A percentile compares a stretch with the other conserved stretches of the same genome.
Evolutionary conservation across 805 yeast species (phyloP).

Genomic region (Candida vaughaniae): DNA sequence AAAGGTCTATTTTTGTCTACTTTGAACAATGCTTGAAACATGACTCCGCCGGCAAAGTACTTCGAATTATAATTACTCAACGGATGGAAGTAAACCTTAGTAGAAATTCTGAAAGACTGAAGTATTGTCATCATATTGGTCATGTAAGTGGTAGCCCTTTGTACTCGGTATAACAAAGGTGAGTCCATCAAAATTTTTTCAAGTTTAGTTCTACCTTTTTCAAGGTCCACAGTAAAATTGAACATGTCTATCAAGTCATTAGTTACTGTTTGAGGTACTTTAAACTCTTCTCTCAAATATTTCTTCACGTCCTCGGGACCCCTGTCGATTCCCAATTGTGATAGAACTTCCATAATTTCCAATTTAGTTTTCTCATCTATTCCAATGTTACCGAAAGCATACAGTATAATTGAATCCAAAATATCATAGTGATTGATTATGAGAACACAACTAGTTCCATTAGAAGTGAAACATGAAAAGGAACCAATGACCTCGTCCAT

Average conservation of each 20-base stretch:
- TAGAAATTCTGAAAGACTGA: slow-evolving; percentile 57
- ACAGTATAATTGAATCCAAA: slow-evolving; percentile 56
- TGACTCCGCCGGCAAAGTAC: slow-evolving; percentile 76
- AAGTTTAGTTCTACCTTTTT: slow-evolving; percentile 59
- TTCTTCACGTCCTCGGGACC: slow-evolving; percentile 56
- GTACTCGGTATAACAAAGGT: slow-evolving; percentile 59
- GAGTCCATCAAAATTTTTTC: slow-evolving; percentile 73
- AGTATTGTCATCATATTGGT: slow-evolving; percentile 54
- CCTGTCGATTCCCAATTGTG: slow-evolving; percentile 72
- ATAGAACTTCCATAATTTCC: slow-evolving; percentile 67
- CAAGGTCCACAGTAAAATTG: slow-evolving; percentile 72
- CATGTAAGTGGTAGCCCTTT: slow-evolving; percentile 62
- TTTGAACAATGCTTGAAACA: slow-evolving; percentile 84
- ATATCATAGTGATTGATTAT: slow-evolving; percentile 81
- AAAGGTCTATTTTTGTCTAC: slow-evolving; percentile 50
- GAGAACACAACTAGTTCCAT: slow-evolving; percentile 52
- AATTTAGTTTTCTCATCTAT: slow-evolving; percentile 60
- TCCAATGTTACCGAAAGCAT: slow-evolving; percentile 80
- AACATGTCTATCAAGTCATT: slow-evolving; percentile 75
- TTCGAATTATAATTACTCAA: slow-evolving; percentile 78
- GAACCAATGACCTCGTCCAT: slow-evolving; percentile 67
- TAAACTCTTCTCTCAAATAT: slow-evolving; percentile 50
- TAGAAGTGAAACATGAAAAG: slow-evolving; percentile 63
- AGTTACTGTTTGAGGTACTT: slow-evolving; percentile 76
- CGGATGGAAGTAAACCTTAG: slow-evolving; percentile 68